A percentile compares a stretch with the other conserved stretches of the same genome.
Evolutionary conservation across 2,329 filamentous ascomycete species (phyloP).

Genomic region (Bretziella fagacearum): DNA sequence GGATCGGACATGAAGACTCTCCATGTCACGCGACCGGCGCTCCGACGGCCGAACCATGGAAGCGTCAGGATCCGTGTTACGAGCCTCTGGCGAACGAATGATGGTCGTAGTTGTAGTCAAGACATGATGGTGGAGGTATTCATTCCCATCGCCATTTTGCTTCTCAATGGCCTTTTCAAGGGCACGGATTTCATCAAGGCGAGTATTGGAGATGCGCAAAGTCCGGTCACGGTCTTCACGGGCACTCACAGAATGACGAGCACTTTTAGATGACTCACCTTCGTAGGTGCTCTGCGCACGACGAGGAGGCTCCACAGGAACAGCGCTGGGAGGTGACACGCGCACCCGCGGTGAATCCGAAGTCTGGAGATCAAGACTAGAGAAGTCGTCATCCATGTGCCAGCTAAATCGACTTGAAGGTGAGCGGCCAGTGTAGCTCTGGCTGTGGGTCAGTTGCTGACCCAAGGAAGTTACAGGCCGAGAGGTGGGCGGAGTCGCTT

Average conservation of each 20-base stretch:
- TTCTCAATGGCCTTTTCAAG: slow-evolving; percentile 22
- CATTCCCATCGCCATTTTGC: slow-evolving; percentile 12
- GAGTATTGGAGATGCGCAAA: slow-evolving; percentile 16
- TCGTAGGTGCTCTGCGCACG: slow-evolving; percentile 10
- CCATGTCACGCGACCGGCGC: slow-evolving; percentile 6
- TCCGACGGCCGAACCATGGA: not conserved
- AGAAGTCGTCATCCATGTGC: slow-evolving; percentile 41
- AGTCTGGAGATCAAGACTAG: slow-evolving; percentile 36
- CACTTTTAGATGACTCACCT: slow-evolving; percentile 1
- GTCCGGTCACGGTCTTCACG: slow-evolving; percentile 7
- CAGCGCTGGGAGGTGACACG: slow-evolving; percentile 16
- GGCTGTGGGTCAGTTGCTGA: slow-evolving; percentile 7
- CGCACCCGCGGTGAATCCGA: slow-evolving; percentile 39
- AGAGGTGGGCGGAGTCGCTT: slow-evolving; percentile 6
- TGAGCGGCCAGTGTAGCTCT: slow-evolving; percentile 19
- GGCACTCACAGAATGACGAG: slow-evolving; percentile 1
- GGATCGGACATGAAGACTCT: slow-evolving; percentile 2
- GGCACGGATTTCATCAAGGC: slow-evolving; percentile 23
- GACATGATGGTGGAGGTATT: slow-evolving; percentile 13
- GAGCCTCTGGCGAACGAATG: slow-evolving; percentile 6
- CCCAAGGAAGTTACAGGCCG: slow-evolving; percentile 8
- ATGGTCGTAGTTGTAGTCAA: slow-evolving; percentile 14
- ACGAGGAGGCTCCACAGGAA: not conserved
- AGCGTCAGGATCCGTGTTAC: slow-evolving; percentile 1
- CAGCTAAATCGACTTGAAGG: slow-evolving; percentile 38